phyloP scores from a whole-genome alignment of 2,329 filamentous ascomycete genomes.

The Fusarium bulbicola region DNA sequence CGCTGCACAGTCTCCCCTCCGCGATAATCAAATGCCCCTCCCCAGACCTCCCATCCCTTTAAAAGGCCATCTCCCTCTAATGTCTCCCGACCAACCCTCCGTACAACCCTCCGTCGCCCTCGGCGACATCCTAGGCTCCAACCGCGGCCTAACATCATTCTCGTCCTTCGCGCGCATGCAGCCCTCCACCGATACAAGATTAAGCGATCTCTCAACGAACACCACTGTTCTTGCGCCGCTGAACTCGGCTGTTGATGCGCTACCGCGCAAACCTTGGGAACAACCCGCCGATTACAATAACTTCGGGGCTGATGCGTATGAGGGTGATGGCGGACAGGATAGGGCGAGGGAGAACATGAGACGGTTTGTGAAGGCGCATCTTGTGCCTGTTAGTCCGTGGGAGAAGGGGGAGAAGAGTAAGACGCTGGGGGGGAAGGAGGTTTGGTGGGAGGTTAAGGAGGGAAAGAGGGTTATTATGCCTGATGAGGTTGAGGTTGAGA shows the following conservation, averaged over 20 bases:
- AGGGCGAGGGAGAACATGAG: conserved; percentile 80
- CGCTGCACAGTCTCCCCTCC: conserved; percentile 19
- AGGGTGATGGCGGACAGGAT: conserved; percentile 77
- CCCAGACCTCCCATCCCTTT: conserved; percentile 12
- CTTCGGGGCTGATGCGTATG: conserved; percentile 77
- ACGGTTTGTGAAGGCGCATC: conserved; percentile 86
- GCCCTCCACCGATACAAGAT: conserved; percentile 70
- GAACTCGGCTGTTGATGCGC: conserved; percentile 79
- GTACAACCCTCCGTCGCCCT: conserved; percentile 69
- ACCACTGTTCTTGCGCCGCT: conserved; percentile 88
- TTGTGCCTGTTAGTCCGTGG: conserved; percentile 82
- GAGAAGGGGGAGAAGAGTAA: conserved; percentile 69
- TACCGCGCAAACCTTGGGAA: conserved; percentile 90
- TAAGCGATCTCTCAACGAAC: conserved; percentile 73
- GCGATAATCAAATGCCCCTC: background rate
- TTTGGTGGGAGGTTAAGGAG: conserved; percentile 85
- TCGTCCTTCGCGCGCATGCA: conserved; percentile 82
- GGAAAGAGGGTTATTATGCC: conserved; percentile 79
- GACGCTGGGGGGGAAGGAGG: conserved; percentile 68
- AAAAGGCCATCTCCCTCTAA: conserved; percentile 41
- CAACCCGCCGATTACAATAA: conserved; percentile 75
- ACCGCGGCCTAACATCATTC: conserved; percentile 84
- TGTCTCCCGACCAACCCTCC: conserved; percentile 39
- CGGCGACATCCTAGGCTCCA: conserved; percentile 83
- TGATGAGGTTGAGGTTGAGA: conserved; percentile 79